Conservation (phyloP, 371 early-diverging fungal species). For the Apophysomyces ossiformis region DNA sequence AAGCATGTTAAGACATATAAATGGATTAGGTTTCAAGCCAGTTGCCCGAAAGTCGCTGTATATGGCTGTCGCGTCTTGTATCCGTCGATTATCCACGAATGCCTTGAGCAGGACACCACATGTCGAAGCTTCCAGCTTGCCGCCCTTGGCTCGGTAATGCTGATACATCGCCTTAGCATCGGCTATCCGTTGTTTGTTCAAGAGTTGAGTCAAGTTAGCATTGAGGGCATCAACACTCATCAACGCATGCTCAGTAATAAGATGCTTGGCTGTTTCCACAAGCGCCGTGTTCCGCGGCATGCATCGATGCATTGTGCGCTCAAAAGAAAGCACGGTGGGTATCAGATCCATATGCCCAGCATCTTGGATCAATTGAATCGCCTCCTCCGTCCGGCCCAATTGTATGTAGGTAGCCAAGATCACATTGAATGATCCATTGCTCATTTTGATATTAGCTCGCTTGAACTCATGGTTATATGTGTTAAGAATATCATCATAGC, state of each 20-base stretch:
- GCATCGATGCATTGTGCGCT: constrained; percentile 44
- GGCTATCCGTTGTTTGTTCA: constrained; percentile 22
- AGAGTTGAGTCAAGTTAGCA: constrained; percentile 36
- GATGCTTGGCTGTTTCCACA: constrained; percentile 26
- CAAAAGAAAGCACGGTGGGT: constrained; percentile 44
- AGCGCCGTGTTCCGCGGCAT: constrained; percentile 33
- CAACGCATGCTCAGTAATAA: constrained; percentile 33
- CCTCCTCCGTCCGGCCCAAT: constrained; percentile 32
- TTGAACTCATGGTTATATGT: constrained; percentile 25
- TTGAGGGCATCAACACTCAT: constrained; percentile 30
- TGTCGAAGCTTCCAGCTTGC: constrained; percentile 30
- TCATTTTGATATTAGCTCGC: constrained; percentile 19
- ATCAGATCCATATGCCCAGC: constrained; percentile 24
- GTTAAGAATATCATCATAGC: constrained; percentile 40
- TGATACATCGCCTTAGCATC: constrained; percentile 34
- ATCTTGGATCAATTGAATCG: constrained; percentile 32
- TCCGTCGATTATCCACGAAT: constrained; percentile 27
- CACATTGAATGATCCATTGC: constrained; percentile 41
- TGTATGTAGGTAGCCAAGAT: constrained; percentile 48
- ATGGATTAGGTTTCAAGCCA: constrained; percentile 29
- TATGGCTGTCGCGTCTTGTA: constrained; percentile 29
- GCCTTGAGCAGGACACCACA: constrained; percentile 47
- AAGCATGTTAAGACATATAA: constrained; percentile 39
- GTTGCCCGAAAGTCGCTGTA: constrained; percentile 41
- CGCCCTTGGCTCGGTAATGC: constrained; percentile 13